Evolutionary conservation across 441 rosid species (phyloP).

Genomic region (Isatis lusitanica): DNA sequence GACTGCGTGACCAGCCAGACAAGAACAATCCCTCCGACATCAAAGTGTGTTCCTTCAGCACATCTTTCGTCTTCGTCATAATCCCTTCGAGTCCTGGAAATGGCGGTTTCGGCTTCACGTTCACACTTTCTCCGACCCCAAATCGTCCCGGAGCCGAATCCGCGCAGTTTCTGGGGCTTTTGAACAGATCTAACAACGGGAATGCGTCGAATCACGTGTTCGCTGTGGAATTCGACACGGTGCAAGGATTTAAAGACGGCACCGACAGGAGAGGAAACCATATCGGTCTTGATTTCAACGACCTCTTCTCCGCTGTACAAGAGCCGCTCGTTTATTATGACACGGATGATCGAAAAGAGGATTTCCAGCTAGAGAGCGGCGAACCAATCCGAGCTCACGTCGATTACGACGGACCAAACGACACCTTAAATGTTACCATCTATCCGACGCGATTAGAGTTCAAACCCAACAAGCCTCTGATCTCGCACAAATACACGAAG

Average conservation of each 20-base stretch:
- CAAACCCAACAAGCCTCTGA: conserved; percentile 46
- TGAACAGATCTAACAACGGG: conserved; percentile 31
- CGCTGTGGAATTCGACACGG: conserved; percentile 72
- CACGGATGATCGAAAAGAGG: conserved; percentile 17
- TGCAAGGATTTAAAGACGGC: conserved; percentile 46
- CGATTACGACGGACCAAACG: conserved; percentile 47
- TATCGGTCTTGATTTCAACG: conserved; percentile 55
- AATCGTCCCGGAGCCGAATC: conserved; percentile 41
- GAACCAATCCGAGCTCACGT: conserved; percentile 55
- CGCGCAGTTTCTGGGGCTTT: conserved; percentile 59
- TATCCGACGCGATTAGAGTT: conserved; percentile 23
- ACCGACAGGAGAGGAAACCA: conserved; percentile 48
- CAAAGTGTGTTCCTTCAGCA: conserved; percentile 46
- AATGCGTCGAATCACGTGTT: conserved; percentile 39
- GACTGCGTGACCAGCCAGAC: neutral
- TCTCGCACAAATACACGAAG: neutral
- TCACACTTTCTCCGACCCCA: conserved; percentile 50
- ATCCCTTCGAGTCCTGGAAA: conserved; percentile 35
- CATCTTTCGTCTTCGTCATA: conserved; percentile 60
- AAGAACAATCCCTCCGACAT: neutral
- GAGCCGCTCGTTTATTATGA: conserved; percentile 28
- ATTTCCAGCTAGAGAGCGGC: conserved; percentile 44
- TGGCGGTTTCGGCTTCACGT: conserved; percentile 70
- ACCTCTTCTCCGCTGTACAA: conserved; percentile 16
- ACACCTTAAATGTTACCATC: conserved; percentile 40